phyloP scores from a whole-genome alignment of 2,329 filamentous ascomycete species.

The Diaporthe nobilis region DNA sequence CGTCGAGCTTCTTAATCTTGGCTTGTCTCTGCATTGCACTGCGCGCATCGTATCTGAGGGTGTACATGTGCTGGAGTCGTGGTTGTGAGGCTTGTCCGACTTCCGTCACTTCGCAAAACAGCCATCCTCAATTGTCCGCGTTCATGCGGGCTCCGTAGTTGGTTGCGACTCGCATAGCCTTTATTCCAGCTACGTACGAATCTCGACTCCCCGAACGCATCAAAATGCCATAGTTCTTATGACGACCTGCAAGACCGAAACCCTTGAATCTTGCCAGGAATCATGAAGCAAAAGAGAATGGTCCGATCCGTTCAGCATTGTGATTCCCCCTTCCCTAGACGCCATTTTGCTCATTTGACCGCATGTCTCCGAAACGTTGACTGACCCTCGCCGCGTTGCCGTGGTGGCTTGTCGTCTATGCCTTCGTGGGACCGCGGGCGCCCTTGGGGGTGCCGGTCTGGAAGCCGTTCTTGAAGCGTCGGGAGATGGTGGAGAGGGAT shows the following conservation, averaged over 20 bases:
- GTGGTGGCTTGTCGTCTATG: constrained; percentile 48
- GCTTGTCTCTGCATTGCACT: constrained; percentile 22
- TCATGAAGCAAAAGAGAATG: constrained; percentile 41
- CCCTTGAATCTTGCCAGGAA: constrained; percentile 41
- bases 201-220: constrained; percentile 35
- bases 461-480: constrained; percentile 99
- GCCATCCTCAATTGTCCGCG: constrained; percentile 15
- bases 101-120: constrained; percentile 25
- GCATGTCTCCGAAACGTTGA: constrained; percentile 35
- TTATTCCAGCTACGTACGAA: constrained; percentile 42
- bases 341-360: constrained; percentile 41
- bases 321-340: constrained; percentile 46
- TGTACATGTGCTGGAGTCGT: constrained; percentile 6
- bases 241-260: constrained; percentile 43
- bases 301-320: constrained; percentile 41
- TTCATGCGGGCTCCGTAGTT: constrained; percentile 22
- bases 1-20: constrained; percentile 11
- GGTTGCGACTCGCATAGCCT: constrained; percentile 40
- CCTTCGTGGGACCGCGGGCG: constrained; percentile 74
- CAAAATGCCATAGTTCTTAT: constrained; percentile 41
- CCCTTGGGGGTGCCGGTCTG: constrained; percentile 89
- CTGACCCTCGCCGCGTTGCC: constrained; percentile 29
- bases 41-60: constrained; percentile 1
- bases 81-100: background rate
- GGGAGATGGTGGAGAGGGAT: constrained; percentile 91